Evolutionary conservation across 2,329 filamentous ascomycete species (phyloP), one percentile per base, ranked within the genome.

Genomic region (Fusarium chaquense): DNA sequence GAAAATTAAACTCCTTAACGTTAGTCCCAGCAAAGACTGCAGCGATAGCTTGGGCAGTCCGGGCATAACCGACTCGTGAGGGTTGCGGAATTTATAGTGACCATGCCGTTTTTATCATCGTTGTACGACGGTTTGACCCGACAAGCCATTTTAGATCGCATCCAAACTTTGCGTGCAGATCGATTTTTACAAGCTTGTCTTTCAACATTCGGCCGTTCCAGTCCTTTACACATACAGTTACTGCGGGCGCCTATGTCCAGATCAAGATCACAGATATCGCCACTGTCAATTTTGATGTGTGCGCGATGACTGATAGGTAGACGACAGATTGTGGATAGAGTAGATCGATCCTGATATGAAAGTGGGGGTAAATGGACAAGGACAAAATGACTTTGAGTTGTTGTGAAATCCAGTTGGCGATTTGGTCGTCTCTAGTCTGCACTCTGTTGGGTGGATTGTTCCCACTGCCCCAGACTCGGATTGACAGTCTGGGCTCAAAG

Each of bases 11-110:
- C 20, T 15, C 7, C 33, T 59, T 35, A 13, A 22, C 9, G 35
- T 44, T 52, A 65, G 62, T 15, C 15, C 2, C 0, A 8, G 2
- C 18, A 40, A 18, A n/a, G 18, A 36, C n/a, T 58, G 45, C 52
- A 35, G 43, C 18, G 16, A 20, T 59, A 35, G 36, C 33, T 51
- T 41, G 24, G n/a, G 24, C 1, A 52, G 35, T 2, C 20, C 62
- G 62, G 62, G 61, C 61, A 20, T 65, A 24, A 45, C 62, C 62
- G 61, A 60, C 44, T 58, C 59, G 44, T 50, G 61, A 64, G 38
- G 59, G 61, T 50, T 64, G 61, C 59, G 30, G 38, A n/a, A 35
- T 13, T 56, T 3, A 28, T 3, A 15, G 20, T 16, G 24, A 35
- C 59, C 16, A 62, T 41, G 7, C 50, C 36, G 10, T 58, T 64